Evolutionary conservation across 257 asterid species (phyloP).

Genomic region (Ophiorrhiza pumila): DNA sequence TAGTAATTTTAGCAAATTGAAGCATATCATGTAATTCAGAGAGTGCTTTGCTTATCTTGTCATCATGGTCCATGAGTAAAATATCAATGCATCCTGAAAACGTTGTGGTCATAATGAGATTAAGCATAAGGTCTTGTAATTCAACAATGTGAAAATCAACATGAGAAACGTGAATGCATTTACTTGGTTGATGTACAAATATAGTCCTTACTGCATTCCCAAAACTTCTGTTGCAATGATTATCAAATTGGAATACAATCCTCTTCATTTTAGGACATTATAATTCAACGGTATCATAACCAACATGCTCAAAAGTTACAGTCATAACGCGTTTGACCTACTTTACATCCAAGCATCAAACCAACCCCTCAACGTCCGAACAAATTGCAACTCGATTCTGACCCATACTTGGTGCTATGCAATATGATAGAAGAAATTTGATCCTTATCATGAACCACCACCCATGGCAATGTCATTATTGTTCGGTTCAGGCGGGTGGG

Average conservation of each 20-base stretch:
- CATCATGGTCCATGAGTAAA: too few species aligned
- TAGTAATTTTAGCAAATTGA: too few species aligned
- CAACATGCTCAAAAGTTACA: not conserved
- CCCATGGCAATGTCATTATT: slow-evolving; percentile 67
- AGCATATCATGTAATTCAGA: too few species aligned
- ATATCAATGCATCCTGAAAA: not conserved
- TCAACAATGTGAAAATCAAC: not conserved
- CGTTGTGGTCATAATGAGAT: not conserved
- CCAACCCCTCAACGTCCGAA: slow-evolving; percentile 1
- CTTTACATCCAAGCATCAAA: slow-evolving; percentile 7
- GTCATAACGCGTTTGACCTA: not conserved
- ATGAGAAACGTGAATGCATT: not conserved
- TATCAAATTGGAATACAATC: not conserved
- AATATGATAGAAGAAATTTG: too few species aligned
- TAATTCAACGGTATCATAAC: not conserved
- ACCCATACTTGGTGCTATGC: not conserved
- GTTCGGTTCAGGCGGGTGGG: slow-evolving; percentile 29
- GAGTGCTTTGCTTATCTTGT: too few species aligned
- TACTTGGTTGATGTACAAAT: not conserved
- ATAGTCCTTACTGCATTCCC: not conserved
- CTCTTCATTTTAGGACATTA: not conserved
- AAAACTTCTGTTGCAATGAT: not conserved
- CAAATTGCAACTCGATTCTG: not conserved
- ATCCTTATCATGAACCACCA: slow-evolving; percentile 57
- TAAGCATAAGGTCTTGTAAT: not conserved